Conservation (phyloP, 2,329 filamentous ascomycete species). For the Colletotrichum theobromicola region DNA sequence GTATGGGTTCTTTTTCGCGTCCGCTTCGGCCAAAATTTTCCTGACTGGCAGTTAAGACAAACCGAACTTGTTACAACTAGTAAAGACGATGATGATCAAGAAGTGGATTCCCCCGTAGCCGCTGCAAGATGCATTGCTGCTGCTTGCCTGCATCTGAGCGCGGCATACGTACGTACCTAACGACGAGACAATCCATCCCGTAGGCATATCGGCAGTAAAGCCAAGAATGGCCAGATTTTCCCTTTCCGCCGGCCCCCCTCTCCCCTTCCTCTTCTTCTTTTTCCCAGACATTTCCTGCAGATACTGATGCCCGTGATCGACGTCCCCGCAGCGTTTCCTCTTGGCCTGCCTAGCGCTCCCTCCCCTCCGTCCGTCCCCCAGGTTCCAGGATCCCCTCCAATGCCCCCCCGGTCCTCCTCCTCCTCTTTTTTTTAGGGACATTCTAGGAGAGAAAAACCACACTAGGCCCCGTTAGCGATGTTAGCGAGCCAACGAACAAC, state of each 20-base stretch:
- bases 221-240: background rate
- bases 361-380: background rate
- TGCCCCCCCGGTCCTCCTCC: too few relatives aligned
- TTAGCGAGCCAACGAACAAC: background rate
- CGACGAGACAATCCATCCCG: background rate
- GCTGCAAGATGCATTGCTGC: background rate
- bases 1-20: background rate
- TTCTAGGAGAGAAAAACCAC: background rate
- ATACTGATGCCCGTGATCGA: conserved; percentile 12
- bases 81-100: background rate
- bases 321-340: conserved; percentile 4
- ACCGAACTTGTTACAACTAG: background rate
- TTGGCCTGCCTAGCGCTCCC: background rate
- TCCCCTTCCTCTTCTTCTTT: background rate
- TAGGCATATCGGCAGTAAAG: background rate
- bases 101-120: background rate
- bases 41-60: background rate
- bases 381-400: background rate
- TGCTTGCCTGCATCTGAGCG: background rate
- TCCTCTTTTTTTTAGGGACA: background rate
- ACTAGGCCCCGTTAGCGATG: background rate
- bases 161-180: background rate
- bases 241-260: too few relatives aligned
- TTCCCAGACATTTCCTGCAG: background rate
- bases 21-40: background rate